A percentile compares a stretch with the other conserved stretches of the same genome.
Evolutionary conservation across 2,329 filamentous ascomycete species (phyloP).

Genomic region (Claviceps purpurea): DNA sequence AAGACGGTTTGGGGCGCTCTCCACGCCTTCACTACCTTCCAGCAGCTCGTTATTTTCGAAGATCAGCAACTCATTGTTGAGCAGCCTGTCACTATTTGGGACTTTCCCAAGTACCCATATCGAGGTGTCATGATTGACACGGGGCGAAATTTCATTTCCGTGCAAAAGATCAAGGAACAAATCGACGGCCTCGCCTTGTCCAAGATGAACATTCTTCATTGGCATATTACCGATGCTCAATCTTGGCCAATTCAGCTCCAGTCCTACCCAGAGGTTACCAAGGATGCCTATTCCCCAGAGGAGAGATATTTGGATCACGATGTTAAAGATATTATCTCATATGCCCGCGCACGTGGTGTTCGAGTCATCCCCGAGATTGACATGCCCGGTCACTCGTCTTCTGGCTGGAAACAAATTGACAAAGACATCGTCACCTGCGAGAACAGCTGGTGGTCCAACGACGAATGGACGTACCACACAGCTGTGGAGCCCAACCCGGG

Average conservation of each 20-base stretch:
- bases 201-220: slow-evolving; percentile 44
- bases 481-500: slow-evolving; percentile 41
- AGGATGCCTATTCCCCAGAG: slow-evolving; percentile 37
- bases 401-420: slow-evolving; percentile 41
- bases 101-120: slow-evolving; percentile 37
- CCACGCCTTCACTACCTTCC: slow-evolving; percentile 42
- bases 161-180: slow-evolving; percentile 38
- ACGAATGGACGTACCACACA: slow-evolving; percentile 37
- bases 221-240: slow-evolving; percentile 42
- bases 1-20: slow-evolving; percentile 40
- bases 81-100: slow-evolving; percentile 36
- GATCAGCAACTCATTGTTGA: slow-evolving; percentile 33
- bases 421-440: slow-evolving; percentile 38
- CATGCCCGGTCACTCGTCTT: slow-evolving; percentile 41
- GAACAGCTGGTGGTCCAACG: slow-evolving; percentile 48
- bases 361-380: slow-evolving; percentile 43
- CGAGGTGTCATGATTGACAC: slow-evolving; percentile 42
- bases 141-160: slow-evolving; percentile 39
- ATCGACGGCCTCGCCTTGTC: slow-evolving; percentile 40
- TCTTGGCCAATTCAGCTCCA: slow-evolving; percentile 40
- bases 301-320: slow-evolving; percentile 31
- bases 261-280: slow-evolving; percentile 36
- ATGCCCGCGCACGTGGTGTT: slow-evolving; percentile 38
- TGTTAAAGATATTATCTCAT: slow-evolving; percentile 30
- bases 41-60: slow-evolving; percentile 39